A percentile compares a stretch with the other conserved stretches of the same genome.
Conservation (phyloP, 73 alveolate genomes). For the Paramecium octaurelia region DNA sequence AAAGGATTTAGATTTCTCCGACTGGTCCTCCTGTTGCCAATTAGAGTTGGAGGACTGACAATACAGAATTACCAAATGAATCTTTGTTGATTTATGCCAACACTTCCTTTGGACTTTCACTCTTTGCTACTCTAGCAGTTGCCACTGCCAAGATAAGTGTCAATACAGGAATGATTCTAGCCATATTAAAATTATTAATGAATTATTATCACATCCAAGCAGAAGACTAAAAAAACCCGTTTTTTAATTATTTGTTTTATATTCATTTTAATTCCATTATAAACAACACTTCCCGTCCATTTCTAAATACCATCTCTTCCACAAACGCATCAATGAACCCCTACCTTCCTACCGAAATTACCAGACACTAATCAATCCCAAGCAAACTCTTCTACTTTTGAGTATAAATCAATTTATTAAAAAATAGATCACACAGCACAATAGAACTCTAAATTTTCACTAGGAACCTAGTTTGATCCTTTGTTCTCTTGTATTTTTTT, state of each 20-base stretch:
- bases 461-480: background rate
- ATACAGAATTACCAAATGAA: conserved; percentile 36
- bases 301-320: background rate
- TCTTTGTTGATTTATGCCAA: conserved; percentile 21
- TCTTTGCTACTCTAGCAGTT: conserved; percentile 9
- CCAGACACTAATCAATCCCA: background rate
- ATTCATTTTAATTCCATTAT: background rate
- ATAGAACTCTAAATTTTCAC: background rate
- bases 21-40: conserved; percentile 51
- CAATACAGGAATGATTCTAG: background rate
- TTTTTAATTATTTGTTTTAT: background rate
- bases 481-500: background rate
- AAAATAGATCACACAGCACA: background rate
- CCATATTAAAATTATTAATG: conserved; percentile 17
- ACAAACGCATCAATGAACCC: background rate
- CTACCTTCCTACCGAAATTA: background rate
- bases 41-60: conserved; percentile 38
- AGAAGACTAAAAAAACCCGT: background rate
- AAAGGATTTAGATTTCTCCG: conserved; percentile 40
- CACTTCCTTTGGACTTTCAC: conserved; percentile 26
- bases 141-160: background rate
- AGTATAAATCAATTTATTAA: background rate
- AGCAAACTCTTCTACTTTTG: background rate
- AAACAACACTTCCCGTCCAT: background rate
- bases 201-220: background rate